Base-by-base conservation (phyloP, 441 rosid genomes). In the Aleurites moluccanus region DNA sequence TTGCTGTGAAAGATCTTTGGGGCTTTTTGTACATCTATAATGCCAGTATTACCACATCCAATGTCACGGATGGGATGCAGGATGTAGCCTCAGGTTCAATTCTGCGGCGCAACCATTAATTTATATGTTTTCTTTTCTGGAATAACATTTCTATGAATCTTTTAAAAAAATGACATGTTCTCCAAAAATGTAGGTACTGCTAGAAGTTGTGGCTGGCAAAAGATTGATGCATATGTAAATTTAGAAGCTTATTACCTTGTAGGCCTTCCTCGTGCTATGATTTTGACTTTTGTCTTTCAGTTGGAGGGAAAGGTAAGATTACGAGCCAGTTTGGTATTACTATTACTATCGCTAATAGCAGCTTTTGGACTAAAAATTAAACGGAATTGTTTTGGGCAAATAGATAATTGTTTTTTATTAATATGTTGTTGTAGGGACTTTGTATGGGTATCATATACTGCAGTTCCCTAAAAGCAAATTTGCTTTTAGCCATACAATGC, bases 161-260 rank as follows among this genome's bases (percentile, higher is more conserved):
- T 49, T 15, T 49, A 21, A 13, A 10, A n/a, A n/a, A 33, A 20
- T 18, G 15, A 11, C 15, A 8, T n/a, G 11, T 13, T 14, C 6
- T 10, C 20, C 35, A 14, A n/a, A n/a, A 69, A 33, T 67, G 14
- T n/a, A 90, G 93, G 93, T 38, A 81, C 76, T 70, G 92, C 89
- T 16, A 86, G 93, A 83, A 91, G 92, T 23, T 88, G 90, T 77
- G 96, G 91, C 7, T 83, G 92, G 96, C 91, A 91, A 77, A 82
- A 82, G 78, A 72, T 78, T 16, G 86, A 88, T 56, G 88, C 90
- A 0, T 64, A 38, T 15, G 83, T 89, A 50, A 91, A 91, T 64
- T 76, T 88, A 10, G 89, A 88, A 30, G 79, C 96, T 11, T 88
- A 86, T 73, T 88, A 84, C 76, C 65, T 83, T 52, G 80, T 78